Evolutionary conservation across 371 early-diverging fungal genomes (phyloP).

Genomic region (Mortierella sp.): DNA sequence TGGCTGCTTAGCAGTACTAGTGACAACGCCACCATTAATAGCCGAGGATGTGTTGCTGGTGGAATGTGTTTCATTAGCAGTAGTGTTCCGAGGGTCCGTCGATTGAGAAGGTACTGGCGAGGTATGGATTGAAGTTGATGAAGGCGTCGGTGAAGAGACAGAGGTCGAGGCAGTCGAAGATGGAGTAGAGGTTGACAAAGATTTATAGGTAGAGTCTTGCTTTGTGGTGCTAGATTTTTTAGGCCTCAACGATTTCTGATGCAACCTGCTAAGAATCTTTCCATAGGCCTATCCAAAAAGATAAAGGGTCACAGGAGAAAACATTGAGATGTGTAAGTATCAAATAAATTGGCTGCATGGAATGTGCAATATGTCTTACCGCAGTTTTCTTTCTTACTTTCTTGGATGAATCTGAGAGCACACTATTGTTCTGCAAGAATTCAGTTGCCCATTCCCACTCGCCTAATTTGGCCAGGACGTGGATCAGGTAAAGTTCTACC

Average conservation of each 20-base stretch:
- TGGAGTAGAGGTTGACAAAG: constrained; percentile 5
- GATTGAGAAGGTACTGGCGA: neutral
- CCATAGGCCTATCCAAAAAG: constrained; percentile 26
- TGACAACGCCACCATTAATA: too few relatives aligned
- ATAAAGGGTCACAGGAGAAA: neutral
- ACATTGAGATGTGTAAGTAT: neutral
- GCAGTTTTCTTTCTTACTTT: constrained; percentile 36
- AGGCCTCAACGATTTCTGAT: constrained; percentile 43
- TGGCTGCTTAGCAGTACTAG: neutral
- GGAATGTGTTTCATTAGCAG: neutral
- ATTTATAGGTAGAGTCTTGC: neutral
- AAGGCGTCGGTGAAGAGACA: constrained; percentile 10
- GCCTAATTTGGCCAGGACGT: constrained; percentile 60
- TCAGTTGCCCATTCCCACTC: constrained; percentile 59
- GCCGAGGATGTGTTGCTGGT: too few relatives aligned
- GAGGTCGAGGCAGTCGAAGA: constrained; percentile 12
- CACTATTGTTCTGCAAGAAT: constrained; percentile 60
- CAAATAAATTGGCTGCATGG: neutral
- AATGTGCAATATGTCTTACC: neutral
- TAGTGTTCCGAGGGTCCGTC: neutral
- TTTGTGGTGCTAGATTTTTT: constrained; percentile 26
- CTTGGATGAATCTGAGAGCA: constrained; percentile 52
- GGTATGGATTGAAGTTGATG: constrained; percentile 13
- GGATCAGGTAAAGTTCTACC: constrained; percentile 64
- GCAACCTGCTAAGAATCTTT: constrained; percentile 42